Conservation (phyloP, 768 basidiomycete species). For the Termitomyces sp. region DNA sequence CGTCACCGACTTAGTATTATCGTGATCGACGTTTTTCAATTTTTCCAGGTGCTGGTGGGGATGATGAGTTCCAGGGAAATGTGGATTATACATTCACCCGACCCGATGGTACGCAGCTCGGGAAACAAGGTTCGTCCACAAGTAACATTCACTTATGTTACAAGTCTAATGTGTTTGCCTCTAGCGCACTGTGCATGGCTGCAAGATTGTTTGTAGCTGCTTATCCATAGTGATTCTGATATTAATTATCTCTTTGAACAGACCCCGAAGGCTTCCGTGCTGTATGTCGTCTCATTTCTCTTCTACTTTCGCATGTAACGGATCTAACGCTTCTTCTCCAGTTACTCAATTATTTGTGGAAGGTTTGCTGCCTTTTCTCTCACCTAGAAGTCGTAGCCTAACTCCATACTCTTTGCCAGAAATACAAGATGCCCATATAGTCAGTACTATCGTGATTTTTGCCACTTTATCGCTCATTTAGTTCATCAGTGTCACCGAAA, state of each 20-base stretch:
- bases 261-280: constrained; percentile 67
- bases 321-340: constrained; percentile 11
- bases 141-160: too few species aligned
- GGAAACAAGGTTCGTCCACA: constrained; percentile 46
- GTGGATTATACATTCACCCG: constrained; percentile 60
- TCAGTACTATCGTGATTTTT: constrained; percentile 13
- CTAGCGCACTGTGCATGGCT: constrained; percentile 63
- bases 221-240: neutral
- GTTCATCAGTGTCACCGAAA: constrained; percentile 60
- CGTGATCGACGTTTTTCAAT: neutral
- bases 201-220: constrained; percentile 50
- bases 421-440: constrained; percentile 40
- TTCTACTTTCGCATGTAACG: neutral
- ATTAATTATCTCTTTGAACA: constrained; percentile 18
- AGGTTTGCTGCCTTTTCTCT: constrained; percentile 31
- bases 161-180: neutral
- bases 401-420: constrained; percentile 24
- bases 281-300: constrained; percentile 26
- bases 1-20: constrained; percentile 15
- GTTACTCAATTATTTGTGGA: constrained; percentile 69
- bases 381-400: neutral
- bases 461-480: constrained; percentile 1
- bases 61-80: constrained; percentile 61
- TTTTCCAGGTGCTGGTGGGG: constrained; percentile 48
- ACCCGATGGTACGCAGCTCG: constrained; percentile 61